Conservation (phyloP, 768 basidiomycete genomes). For the Pleurotus giganteus region DNA sequence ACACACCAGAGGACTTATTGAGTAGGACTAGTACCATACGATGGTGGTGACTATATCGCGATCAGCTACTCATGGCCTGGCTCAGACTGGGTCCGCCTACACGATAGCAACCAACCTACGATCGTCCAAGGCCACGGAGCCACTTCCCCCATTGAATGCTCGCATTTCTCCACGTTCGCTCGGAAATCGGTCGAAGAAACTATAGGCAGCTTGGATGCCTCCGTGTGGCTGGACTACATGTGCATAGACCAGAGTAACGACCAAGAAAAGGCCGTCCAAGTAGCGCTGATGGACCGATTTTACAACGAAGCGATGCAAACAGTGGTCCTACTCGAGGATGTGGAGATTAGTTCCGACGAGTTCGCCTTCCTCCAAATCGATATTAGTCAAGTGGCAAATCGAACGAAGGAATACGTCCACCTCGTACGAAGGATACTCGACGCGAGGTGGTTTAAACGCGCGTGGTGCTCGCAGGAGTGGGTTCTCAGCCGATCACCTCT, state of each 20-base stretch:
- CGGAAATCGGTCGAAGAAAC: slow-evolving; percentile 3
- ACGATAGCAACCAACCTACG: background rate
- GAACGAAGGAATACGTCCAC: background rate
- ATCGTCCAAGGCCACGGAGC: background rate
- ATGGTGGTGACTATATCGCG: background rate
- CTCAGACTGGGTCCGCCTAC: background rate
- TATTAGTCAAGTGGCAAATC: background rate
- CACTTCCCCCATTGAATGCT: background rate
- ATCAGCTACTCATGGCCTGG: slow-evolving; percentile 10
- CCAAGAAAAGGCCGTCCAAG: background rate
- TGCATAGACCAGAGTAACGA: slow-evolving; percentile 3
- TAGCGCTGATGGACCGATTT: slow-evolving; percentile 6
- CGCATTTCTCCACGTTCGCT: background rate
- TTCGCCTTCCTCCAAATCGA: background rate
- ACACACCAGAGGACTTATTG: too few relatives aligned
- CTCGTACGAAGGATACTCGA: background rate
- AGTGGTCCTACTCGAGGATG: slow-evolving; percentile 3
- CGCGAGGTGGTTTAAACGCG: slow-evolving; percentile 4
- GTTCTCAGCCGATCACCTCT: slow-evolving; percentile 6
- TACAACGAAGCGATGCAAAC: background rate
- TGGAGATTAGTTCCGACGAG: background rate
- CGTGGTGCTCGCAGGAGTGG: slow-evolving; percentile 9
- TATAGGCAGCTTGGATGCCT: background rate
- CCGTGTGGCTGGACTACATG: slow-evolving; percentile 2
- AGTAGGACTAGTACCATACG: background rate